Evolutionary conservation across 208 protist genomes (phyloP), one percentile per base, ranked within the genome.

Genomic region (Acanthamoeba sp.): DNA sequence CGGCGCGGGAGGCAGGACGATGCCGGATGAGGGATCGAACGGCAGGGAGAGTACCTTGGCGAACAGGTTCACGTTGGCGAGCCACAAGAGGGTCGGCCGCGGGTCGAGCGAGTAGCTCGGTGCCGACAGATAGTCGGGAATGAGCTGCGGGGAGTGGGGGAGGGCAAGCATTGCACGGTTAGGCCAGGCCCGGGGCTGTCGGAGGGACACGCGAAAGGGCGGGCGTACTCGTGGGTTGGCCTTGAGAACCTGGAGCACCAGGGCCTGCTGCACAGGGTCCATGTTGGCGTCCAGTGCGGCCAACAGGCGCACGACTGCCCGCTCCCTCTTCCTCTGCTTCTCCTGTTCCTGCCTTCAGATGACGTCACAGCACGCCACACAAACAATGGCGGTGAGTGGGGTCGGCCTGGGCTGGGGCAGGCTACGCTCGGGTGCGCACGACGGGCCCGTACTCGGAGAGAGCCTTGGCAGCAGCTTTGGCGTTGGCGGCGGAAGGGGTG

Each of bases 1-100:
- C 50, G 50, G 50, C 18, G 64, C 64, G 34, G 64, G 34, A 36
- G 64, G 64, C 34, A 73, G 64, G 18, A 16, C 29, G n/a, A 38
- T 40, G 34, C 10, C 64, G 34, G 64, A 38, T n/a, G 50, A 20
- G 18, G 18, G 64, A 7, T 10, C 12, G 64, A 73, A 2, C 64
- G 64, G 34, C 27, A 73, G 64, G 2, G 64, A 73, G 4, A 73
- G 34, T 2, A 73, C 34, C n/a, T 36, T 73, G 64, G 34, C 27
- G n/a, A 73, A 40, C 12, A 73, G 64, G 34, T 73, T 73, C 64
- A 73, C 64, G 64, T 73, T 73, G 64, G 64, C 64, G 1, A 73
- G 27, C 64, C 64, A 73, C 18, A 40, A n/a, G 24, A 73, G 64
- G 5, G 64, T 20, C 34, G 64, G 64, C 4, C 64, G 64, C 29